Evolutionary conservation across 805 yeast genomes (phyloP).

Genomic region (Ogataea naganishii): DNA sequence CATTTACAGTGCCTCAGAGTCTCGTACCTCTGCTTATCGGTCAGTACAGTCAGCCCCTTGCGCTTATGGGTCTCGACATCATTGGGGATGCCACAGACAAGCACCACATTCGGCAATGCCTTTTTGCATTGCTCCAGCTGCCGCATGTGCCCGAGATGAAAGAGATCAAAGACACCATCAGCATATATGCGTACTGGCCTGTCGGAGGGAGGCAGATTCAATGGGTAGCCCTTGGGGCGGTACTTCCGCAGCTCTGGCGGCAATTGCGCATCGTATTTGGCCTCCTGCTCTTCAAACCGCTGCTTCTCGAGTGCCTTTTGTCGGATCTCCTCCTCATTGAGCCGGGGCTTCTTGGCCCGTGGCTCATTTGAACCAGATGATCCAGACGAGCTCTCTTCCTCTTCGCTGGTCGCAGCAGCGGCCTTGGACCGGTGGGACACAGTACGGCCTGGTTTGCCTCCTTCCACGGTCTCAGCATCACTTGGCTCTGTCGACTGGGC

Average conservation of each 20-base stretch:
- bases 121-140: constrained; percentile 96
- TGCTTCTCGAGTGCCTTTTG: constrained; percentile 4
- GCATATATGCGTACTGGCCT: constrained; percentile 93
- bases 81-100: constrained; percentile 88
- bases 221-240: constrained; percentile 70
- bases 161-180: constrained; percentile 95
- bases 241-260: constrained; percentile 67
- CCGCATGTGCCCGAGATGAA: constrained; percentile 96
- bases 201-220: constrained; percentile 78
- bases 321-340: background rate
- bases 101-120: constrained; percentile 71
- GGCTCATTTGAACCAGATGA: too few species aligned
- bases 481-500: constrained; percentile 2
- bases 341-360: too few species aligned
- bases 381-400: too few species aligned
- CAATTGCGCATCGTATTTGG: constrained; percentile 46
- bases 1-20: constrained; percentile 89
- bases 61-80: constrained; percentile 86
- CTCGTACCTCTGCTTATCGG: constrained; percentile 83
- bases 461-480: constrained; percentile 7
- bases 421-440: too few species aligned
- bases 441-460: too few species aligned
- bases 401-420: too few species aligned
- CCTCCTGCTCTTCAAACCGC: constrained; percentile 4
- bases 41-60: constrained; percentile 87